These are phyloP conservation scores for Gentiana straminea DNA, from an alignment of 257 asterid species.

Conservation along the genomic window DNA sequence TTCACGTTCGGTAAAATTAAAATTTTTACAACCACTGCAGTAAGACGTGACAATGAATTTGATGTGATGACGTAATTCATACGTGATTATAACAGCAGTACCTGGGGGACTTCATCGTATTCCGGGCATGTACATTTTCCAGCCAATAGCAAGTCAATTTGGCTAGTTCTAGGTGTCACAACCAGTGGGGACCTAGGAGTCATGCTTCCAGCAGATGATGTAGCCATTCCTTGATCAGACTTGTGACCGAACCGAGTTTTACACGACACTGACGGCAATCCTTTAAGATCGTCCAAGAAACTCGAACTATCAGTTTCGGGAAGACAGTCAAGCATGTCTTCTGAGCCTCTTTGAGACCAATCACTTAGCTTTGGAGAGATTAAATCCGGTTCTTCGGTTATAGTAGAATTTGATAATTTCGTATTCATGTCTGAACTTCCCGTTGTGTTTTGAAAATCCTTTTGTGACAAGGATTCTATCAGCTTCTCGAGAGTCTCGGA, in stretches of 20 bases:
- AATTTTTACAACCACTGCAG: too few species aligned
- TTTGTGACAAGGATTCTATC: conserved; percentile 44
- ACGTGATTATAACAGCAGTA: conserved; percentile 9
- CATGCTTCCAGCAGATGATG: conserved; percentile 89
- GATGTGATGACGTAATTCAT: not conserved
- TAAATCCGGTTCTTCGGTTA: conserved; percentile 32
- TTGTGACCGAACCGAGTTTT: conserved; percentile 60
- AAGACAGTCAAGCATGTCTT: conserved; percentile 93
- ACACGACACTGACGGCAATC: conserved; percentile 41
- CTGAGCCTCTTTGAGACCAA: conserved; percentile 71
- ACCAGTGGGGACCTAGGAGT: conserved; percentile 53
- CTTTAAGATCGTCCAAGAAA: conserved; percentile 65
- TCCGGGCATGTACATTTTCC: conserved; percentile 90
- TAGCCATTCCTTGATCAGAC: conserved; percentile 66
- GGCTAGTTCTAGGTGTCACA: conserved; percentile 75
- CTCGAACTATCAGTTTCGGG: conserved; percentile 98
- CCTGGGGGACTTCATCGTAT: conserved; percentile 96
- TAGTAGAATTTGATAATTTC: conserved; percentile 31
- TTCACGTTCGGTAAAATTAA: too few species aligned
- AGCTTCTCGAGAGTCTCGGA: conserved; percentile 82
- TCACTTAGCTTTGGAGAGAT: conserved; percentile 61
- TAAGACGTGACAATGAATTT: too few species aligned
- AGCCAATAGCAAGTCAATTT: conserved; percentile 70
- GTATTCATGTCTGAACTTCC: conserved; percentile 46
- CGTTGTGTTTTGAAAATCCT: conserved; percentile 35